Base-by-base conservation (phyloP, 1,284 basidiomycete genomes). In the Boletus semigastroideus region DNA sequence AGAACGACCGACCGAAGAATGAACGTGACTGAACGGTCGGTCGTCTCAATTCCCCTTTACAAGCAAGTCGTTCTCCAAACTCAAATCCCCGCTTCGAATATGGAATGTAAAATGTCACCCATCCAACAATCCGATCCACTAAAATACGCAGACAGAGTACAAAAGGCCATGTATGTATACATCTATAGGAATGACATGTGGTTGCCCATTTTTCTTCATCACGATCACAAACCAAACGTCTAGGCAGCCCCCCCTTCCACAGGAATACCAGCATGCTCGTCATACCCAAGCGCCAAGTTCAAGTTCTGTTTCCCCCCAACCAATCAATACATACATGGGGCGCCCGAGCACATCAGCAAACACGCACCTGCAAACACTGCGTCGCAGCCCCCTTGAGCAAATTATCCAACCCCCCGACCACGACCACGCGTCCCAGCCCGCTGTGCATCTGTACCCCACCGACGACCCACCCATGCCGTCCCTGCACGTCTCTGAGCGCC, bases 361-460 rank as follows among this genome's bases (percentile, higher is more conserved):
- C 10, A 1, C 84, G 38, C 53, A 92, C 91, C 79, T 95, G 94
- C 54, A 99, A 67, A 71, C 95, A 98, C 73, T 99, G 97, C 17
- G 96, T 99, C 8, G 96, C 96, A 43, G 96, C 97, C 11, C 96
- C 96, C 72, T 99, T 99, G 56, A 99, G 78, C 53, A 99, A 73
- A 74, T 99, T 99, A 70, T 99, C 97, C 59, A 99, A 72, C 1
- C 93, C 92, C 50, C 92, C 94, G 12, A 97, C 93, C 7, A 98
- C 83, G 16, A 99, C 96, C 3, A 91, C 96, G 42, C 96, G 77
- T 64, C 92, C 89, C 1, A 92, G 91, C 38, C 81, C 79, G 53
- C 86, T 90, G 70, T 97, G 92, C 12, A 98, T 90, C 73, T 99
- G 97, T 68, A 96, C 86, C 3, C 96, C 96, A 52, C 97, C 96